Conservation (phyloP, 768 basidiomycete genomes). For the Pleurotus tuoliensis region DNA sequence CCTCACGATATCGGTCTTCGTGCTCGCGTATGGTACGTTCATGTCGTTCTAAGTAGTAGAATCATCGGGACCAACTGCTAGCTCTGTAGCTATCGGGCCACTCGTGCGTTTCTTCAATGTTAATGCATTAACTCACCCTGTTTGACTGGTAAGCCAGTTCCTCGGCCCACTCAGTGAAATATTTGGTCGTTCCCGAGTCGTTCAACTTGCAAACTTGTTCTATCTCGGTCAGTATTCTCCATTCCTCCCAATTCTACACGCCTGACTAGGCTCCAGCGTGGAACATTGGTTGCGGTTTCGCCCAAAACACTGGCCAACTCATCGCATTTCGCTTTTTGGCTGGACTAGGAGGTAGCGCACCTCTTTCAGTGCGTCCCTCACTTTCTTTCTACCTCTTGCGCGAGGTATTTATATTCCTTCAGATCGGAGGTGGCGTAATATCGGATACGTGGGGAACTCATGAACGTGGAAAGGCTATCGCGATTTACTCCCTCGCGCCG, state of each 20-base stretch:
- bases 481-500: constrained; percentile 62
- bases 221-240: constrained; percentile 45
- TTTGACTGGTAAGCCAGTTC: constrained; percentile 22
- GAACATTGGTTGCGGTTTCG: constrained; percentile 67
- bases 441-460: constrained; percentile 58
- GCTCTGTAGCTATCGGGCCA: constrained; percentile 43
- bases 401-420: constrained; percentile 12
- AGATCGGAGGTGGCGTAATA: constrained; percentile 63
- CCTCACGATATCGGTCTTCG: constrained; percentile 53
- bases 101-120: constrained; percentile 23
- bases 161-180: constrained; percentile 68
- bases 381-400: constrained; percentile 36
- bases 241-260: background rate
- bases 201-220: constrained; percentile 61
- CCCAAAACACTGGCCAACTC: constrained; percentile 51
- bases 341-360: constrained; percentile 71
- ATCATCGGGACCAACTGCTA: background rate
- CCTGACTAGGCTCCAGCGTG: constrained; percentile 33
- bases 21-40: constrained; percentile 51
- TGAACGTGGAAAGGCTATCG: constrained; percentile 59
- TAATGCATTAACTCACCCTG: background rate
- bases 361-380: constrained; percentile 49
- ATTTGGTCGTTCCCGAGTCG: constrained; percentile 58
- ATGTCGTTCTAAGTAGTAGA: no score
- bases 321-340: constrained; percentile 67